A percentile compares a stretch with the other conserved stretches of the same genome.
These are phyloP conservation scores for Lichtheimia corymbifera DNA, from an alignment of 371 early-diverging fungal species.

Conservation along the genomic window DNA sequence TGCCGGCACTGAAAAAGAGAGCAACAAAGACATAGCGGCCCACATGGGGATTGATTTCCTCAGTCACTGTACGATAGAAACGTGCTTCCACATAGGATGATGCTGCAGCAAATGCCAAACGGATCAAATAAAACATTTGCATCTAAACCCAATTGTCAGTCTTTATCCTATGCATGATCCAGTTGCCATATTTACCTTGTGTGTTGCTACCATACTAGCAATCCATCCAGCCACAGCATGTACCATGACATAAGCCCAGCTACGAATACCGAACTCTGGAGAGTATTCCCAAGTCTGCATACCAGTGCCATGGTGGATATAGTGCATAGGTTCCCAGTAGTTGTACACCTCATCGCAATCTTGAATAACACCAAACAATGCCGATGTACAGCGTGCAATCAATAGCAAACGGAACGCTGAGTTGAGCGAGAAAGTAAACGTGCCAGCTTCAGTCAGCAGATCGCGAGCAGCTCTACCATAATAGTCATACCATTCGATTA, in stretches of 20 bases:
- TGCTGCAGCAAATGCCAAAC: constrained; percentile 62
- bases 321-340: constrained; percentile 95
- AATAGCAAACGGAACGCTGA: constrained; percentile 63
- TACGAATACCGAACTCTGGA: constrained; percentile 84
- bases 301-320: constrained; percentile 81
- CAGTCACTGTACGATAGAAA: constrained; percentile 68
- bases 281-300: constrained; percentile 97
- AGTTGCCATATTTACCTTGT: constrained; percentile 42
- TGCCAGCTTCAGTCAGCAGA: constrained; percentile 35
- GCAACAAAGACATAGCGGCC: constrained; percentile 69
- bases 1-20: constrained; percentile 77
- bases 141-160: constrained; percentile 35
- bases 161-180: background rate
- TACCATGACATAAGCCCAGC: constrained; percentile 79
- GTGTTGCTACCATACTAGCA: constrained; percentile 48
- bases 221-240: constrained; percentile 56
- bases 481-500: background rate
- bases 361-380: constrained; percentile 61
- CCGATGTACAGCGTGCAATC: constrained; percentile 64
- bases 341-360: constrained; percentile 97
- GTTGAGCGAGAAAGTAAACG: constrained; percentile 51
- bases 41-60: constrained; percentile 64
- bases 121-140: constrained; percentile 75
- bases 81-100: constrained; percentile 74
- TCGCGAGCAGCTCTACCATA: constrained; percentile 33